Percentiles rank a stretch among this genome's conserved stretches.
Conservation (phyloP, 139 green algal genomes). For the Chlorella sp. region DNA sequence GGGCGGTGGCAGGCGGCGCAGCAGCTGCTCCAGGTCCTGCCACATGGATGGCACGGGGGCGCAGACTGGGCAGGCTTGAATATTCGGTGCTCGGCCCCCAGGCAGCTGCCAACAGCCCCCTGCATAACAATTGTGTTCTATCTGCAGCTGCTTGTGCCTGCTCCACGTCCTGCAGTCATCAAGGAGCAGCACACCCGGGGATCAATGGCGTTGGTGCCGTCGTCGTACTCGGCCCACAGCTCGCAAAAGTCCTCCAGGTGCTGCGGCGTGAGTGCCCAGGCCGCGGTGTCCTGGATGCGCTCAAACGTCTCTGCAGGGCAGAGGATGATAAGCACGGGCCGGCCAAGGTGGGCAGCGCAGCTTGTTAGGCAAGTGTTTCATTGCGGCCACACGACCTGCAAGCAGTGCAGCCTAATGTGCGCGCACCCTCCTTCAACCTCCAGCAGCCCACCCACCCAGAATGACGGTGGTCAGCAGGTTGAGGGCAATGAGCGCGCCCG, state of each 20-base stretch:
- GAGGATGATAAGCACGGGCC: constrained; percentile 80
- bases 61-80: too few relatives aligned
- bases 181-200: constrained; percentile 44
- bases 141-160: too few relatives aligned
- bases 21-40: constrained; percentile 71
- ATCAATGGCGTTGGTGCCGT: constrained; percentile 72
- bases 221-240: constrained; percentile 84
- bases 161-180: constrained; percentile 69
- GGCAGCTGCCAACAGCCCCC: too few relatives aligned
- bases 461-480: constrained; percentile 4
- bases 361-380: too few relatives aligned
- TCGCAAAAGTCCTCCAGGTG: constrained; percentile 68
- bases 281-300: constrained; percentile 68
- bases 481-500: constrained; percentile 48
- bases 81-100: too few relatives aligned
- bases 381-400: too few relatives aligned
- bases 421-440: too few relatives aligned
- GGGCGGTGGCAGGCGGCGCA: constrained; percentile 70
- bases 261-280: constrained; percentile 47
- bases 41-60: too few relatives aligned
- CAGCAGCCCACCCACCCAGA: not conserved
- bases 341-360: too few relatives aligned
- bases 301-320: constrained; percentile 83
- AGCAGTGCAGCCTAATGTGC: too few relatives aligned
- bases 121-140: too few relatives aligned